Evolutionary conservation across 176 grass and related monocot genomes (phyloP).

Genomic region (Carex myosuroides): DNA sequence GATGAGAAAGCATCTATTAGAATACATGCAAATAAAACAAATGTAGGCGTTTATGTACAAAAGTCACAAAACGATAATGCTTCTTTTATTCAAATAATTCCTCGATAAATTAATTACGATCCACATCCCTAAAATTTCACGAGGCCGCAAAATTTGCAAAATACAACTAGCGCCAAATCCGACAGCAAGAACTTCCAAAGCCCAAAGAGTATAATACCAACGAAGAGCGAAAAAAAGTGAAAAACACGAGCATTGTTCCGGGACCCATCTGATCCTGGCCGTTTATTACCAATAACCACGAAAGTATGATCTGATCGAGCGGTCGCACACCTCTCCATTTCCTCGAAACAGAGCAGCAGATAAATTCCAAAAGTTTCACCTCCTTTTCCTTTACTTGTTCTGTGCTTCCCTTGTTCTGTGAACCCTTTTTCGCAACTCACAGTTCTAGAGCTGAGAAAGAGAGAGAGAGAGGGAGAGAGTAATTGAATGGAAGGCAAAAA

Average conservation of each 20-base stretch:
- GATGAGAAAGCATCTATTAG: neutral
- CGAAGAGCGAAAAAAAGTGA: neutral
- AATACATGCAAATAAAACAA: neutral
- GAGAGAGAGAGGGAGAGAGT: neutral
- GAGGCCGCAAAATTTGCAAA: constrained; percentile 4
- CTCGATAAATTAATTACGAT: neutral
- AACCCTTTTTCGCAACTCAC: neutral
- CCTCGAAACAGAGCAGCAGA: neutral
- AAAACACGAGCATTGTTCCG: neutral
- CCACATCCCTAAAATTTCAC: constrained; percentile 18
- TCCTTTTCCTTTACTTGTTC: neutral
- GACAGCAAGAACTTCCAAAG: neutral
- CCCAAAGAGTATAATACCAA: neutral
- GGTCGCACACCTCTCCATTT: neutral
- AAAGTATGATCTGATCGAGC: neutral
- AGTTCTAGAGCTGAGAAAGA: neutral
- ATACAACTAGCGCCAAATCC: constrained; percentile 12
- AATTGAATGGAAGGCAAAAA: constrained; percentile 35
- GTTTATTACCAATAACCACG: neutral
- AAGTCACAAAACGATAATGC: neutral
- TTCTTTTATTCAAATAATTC: neutral
- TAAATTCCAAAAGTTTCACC: neutral
- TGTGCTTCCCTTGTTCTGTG: neutral
- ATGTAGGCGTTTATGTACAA: neutral
- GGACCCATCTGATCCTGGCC: neutral